phyloP scores from a whole-genome alignment of 1,139 yeast species.

The Lodderomyces orthopsilosis region DNA sequence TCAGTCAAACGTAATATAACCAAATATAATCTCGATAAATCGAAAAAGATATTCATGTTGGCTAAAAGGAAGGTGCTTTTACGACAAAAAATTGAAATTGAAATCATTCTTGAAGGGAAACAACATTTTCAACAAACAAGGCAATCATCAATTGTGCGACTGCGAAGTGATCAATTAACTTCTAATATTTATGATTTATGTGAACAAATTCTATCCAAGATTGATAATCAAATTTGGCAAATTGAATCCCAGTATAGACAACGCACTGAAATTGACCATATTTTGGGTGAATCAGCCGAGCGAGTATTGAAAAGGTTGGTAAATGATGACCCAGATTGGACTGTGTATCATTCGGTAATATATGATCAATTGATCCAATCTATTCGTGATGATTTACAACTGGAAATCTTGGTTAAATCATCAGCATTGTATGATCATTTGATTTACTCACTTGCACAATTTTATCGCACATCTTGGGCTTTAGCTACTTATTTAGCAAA shows the following conservation, averaged over 20 bases:
- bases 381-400: slow-evolving; percentile 47
- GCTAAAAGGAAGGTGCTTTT: slow-evolving; percentile 58
- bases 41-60: slow-evolving; percentile 48
- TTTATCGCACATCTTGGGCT: slow-evolving; percentile 16
- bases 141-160: neutral
- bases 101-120: slow-evolving; percentile 10
- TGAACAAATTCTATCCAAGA: slow-evolving; percentile 26
- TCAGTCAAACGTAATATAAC: slow-evolving; percentile 35
- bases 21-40: slow-evolving; percentile 43
- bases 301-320: slow-evolving; percentile 42
- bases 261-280: slow-evolving; percentile 51
- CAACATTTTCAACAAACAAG: slow-evolving; percentile 16
- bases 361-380: slow-evolving; percentile 41
- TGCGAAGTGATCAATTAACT: slow-evolving; percentile 1
- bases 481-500: slow-evolving; percentile 6
- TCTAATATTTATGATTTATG: slow-evolving; percentile 17
- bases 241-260: slow-evolving; percentile 50
- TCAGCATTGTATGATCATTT: slow-evolving; percentile 47
- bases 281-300: slow-evolving; percentile 41
- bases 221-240: slow-evolving; percentile 43
- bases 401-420: slow-evolving; percentile 54
- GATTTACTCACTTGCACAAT: slow-evolving; percentile 27
- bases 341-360: slow-evolving; percentile 34
- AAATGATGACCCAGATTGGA: slow-evolving; percentile 55
- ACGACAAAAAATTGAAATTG: slow-evolving; percentile 40